Conservation (phyloP, 805 yeast genomes). For the Barnettozyma wickerhamii region DNA sequence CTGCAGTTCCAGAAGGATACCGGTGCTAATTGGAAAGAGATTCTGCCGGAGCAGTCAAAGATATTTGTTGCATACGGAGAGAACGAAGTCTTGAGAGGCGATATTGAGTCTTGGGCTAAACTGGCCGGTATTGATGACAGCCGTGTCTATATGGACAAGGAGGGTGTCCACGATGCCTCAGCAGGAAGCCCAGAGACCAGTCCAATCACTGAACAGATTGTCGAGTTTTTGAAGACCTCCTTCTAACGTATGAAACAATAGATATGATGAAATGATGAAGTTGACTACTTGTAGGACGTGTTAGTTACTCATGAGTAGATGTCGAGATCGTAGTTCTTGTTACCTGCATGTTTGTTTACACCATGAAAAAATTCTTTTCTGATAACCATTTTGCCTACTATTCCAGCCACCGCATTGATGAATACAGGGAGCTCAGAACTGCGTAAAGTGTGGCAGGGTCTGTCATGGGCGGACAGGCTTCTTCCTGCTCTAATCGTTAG, state of each 20-base stretch:
- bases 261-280: too few relatives aligned
- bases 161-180: constrained; percentile 8
- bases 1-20: neutral
- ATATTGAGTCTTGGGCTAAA: constrained; percentile 5
- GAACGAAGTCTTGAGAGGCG: constrained; percentile 14
- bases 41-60: neutral
- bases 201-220: neutral
- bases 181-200: constrained; percentile 1
- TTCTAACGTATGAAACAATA: too few relatives aligned
- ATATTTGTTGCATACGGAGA: constrained; percentile 12
- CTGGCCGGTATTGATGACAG: neutral
- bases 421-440: too few relatives aligned
- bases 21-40: constrained; percentile 8
- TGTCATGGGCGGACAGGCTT: constrained; percentile 30
- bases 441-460: too few relatives aligned
- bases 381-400: too few relatives aligned
- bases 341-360: too few relatives aligned
- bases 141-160: neutral
- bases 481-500: constrained; percentile 33
- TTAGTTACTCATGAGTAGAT: too few relatives aligned
- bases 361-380: too few relatives aligned
- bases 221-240: neutral
- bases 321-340: too few relatives aligned
- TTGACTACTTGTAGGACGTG: too few relatives aligned
- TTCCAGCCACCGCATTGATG: too few relatives aligned